Percentiles rank a stretch among this genome's conserved stretches.
Conservation (phyloP, 176 grass and related monocot species). For the Alopecurus myosuroides region DNA sequence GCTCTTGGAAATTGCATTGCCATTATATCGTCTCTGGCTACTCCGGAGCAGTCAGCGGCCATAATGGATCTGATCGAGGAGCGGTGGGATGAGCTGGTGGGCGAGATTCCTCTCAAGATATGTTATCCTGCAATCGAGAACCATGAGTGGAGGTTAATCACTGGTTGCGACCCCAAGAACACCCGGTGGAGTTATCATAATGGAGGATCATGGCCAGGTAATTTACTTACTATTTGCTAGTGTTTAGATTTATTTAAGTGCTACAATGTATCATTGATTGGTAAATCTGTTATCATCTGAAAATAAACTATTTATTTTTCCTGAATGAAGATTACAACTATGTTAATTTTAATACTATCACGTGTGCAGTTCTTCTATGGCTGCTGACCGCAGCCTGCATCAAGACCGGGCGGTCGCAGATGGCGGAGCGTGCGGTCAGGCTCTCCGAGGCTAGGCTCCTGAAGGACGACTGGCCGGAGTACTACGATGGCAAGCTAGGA, state of each 20-base stretch:
- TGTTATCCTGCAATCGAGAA: conserved; percentile 80
- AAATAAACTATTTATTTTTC: neutral
- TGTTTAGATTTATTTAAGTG: neutral
- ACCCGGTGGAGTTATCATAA: conserved; percentile 96
- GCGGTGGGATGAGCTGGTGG: conserved; percentile 88
- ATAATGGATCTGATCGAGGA: conserved; percentile 93
- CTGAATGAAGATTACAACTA: neutral
- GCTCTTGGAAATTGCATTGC: conserved; percentile 84
- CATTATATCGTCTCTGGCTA: conserved; percentile 80
- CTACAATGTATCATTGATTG: neutral
- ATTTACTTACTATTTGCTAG: neutral
- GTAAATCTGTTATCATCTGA: neutral
- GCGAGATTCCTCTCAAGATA: conserved; percentile 91
- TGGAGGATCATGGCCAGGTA: conserved; percentile 96
- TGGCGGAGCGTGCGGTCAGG: conserved; percentile 72
- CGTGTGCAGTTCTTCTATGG: conserved; percentile 79
- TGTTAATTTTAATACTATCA: neutral
- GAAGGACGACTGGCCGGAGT: conserved; percentile 86
- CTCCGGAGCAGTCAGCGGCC: conserved; percentile 73
- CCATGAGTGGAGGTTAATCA: conserved; percentile 84
- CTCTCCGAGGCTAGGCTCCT: conserved; percentile 61
- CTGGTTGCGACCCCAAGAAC: conserved; percentile 87
- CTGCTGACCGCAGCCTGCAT: conserved; percentile 86
- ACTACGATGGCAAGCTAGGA: conserved; percentile 80
- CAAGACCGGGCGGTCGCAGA: conserved; percentile 79